These are phyloP conservation scores for Fusarium poae DNA, from an alignment of 2,329 filamentous ascomycete species.

Conservation along the genomic window DNA sequence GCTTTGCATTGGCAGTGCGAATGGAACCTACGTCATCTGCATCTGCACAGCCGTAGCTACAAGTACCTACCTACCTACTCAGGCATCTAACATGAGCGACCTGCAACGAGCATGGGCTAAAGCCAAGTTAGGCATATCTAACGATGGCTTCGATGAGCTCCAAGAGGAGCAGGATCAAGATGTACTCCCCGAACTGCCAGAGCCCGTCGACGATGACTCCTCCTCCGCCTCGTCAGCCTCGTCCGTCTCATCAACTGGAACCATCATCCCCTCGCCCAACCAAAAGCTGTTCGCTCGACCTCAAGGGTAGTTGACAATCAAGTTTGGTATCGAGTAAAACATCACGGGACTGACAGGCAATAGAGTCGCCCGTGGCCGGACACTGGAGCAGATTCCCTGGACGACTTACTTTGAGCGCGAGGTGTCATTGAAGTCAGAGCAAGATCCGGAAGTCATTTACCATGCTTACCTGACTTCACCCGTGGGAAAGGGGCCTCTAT, in stretches of 20 bases:
- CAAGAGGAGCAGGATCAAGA: slow-evolving; percentile 65
- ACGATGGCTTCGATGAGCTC: slow-evolving; percentile 64
- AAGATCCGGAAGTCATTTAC: slow-evolving; percentile 68
- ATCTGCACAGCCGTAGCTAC: slow-evolving; percentile 2
- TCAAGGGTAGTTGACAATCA: slow-evolving; percentile 65
- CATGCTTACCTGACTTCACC: slow-evolving; percentile 93
- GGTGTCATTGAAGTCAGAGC: slow-evolving; percentile 73
- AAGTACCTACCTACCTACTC: not conserved
- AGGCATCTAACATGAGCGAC: slow-evolving; percentile 75
- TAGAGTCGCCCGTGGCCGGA: slow-evolving; percentile 65
- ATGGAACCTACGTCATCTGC: slow-evolving; percentile 39
- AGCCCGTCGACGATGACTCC: slow-evolving; percentile 71
- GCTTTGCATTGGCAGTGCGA: slow-evolving; percentile 23
- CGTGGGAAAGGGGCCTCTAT: slow-evolving; percentile 78
- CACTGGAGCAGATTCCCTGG: slow-evolving; percentile 80
- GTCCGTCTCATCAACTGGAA: slow-evolving; percentile 92
- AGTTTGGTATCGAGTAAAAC: slow-evolving; percentile 16
- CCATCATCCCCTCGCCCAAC: slow-evolving; percentile 83
- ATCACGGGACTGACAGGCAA: slow-evolving; percentile 45
- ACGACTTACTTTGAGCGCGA: slow-evolving; percentile 92
- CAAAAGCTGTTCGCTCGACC: slow-evolving; percentile 80
- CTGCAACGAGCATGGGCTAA: slow-evolving; percentile 84
- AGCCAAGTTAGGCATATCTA: slow-evolving; percentile 73
- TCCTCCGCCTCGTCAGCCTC: slow-evolving; percentile 80
- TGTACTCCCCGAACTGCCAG: slow-evolving; percentile 61